Evolutionary conservation across 495 filamentous ascomycete species (phyloP).

Genomic region (Glarea lozoyensis): DNA sequence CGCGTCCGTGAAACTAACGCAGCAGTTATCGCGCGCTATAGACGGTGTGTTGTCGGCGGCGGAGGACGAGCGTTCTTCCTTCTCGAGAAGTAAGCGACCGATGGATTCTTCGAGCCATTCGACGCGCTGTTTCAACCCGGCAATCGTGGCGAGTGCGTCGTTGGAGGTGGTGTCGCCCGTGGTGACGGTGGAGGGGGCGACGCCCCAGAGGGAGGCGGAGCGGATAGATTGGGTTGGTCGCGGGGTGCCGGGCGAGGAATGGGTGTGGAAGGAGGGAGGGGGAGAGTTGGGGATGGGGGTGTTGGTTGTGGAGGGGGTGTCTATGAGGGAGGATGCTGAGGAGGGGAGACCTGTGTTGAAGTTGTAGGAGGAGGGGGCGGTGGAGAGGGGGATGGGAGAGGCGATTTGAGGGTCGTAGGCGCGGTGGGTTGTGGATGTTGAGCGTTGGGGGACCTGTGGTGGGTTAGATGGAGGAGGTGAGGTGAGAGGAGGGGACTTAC

Average conservation of each 20-base stretch:
- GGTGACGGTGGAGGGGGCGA: neutral
- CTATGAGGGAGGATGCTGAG: slow-evolving; percentile 1
- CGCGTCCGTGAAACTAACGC: neutral
- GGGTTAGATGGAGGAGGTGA: neutral
- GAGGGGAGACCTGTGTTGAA: slow-evolving; percentile 4
- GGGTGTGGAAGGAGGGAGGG: slow-evolving; percentile 5
- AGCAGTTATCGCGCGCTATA: neutral
- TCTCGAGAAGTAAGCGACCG: slow-evolving; percentile 3
- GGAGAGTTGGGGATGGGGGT: slow-evolving; percentile 2
- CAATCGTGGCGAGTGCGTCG: slow-evolving; percentile 5
- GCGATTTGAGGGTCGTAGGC: neutral
- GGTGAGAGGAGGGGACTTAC: neutral
- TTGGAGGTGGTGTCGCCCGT: neutral
- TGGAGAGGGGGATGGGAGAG: neutral
- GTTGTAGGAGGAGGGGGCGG: slow-evolving; percentile 3
- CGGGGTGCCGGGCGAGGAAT: neutral
- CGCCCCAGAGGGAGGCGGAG: neutral
- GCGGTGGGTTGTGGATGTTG: neutral
- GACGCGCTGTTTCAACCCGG: slow-evolving; percentile 1
- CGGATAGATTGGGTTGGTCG: neutral
- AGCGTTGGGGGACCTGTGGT: slow-evolving; percentile 2
- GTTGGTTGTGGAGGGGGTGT: neutral
- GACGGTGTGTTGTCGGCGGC: neutral
- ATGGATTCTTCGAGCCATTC: slow-evolving; percentile 5
- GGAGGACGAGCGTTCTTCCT: neutral